Conservation (phyloP, 2,329 filamentous ascomycete genomes). For the Ceratocystis cubensis region DNA sequence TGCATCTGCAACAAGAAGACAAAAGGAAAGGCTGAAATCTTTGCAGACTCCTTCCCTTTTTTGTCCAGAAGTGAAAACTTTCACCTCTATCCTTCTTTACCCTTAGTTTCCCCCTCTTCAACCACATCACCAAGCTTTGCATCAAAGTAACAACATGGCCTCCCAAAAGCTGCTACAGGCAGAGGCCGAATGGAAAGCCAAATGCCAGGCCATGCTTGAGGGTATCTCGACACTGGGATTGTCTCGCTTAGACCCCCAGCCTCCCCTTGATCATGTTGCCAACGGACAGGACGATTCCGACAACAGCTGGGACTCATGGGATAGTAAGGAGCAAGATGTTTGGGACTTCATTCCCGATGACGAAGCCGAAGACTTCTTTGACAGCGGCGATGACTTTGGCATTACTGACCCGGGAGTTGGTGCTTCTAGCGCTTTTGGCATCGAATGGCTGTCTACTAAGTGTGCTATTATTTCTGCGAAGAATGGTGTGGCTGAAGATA, state of each 20-base stretch:
- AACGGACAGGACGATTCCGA: conserved; percentile 42
- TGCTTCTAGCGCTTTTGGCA: conserved; percentile 36
- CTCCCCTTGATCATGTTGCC: conserved; percentile 24
- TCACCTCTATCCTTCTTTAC: background rate
- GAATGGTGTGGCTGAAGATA: conserved; percentile 52
- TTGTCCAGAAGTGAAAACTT: background rate
- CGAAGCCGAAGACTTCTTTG: conserved; percentile 47
- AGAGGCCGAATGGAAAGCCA: conserved; percentile 58
- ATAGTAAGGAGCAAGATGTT: conserved; percentile 62
- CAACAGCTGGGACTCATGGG: conserved; percentile 38
- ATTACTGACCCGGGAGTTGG: conserved; percentile 26
- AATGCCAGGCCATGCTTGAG: conserved; percentile 74
- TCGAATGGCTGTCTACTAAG: conserved; percentile 57
- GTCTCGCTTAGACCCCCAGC: conserved; percentile 31
- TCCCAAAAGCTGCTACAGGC: conserved; percentile 6
- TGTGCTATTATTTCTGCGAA: conserved; percentile 56
- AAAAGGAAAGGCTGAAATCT: background rate
- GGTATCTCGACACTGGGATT: conserved; percentile 62
- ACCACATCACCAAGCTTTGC: background rate
- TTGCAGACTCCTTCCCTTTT: background rate
- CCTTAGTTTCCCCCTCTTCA: background rate
- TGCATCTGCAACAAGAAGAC: background rate
- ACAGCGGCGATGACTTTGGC: conserved; percentile 25
- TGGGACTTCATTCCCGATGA: conserved; percentile 83
- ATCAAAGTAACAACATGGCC: conserved; percentile 5